phyloP scores from a whole-genome alignment of 164 flowering plant species.

The Protea cynaroides region DNA sequence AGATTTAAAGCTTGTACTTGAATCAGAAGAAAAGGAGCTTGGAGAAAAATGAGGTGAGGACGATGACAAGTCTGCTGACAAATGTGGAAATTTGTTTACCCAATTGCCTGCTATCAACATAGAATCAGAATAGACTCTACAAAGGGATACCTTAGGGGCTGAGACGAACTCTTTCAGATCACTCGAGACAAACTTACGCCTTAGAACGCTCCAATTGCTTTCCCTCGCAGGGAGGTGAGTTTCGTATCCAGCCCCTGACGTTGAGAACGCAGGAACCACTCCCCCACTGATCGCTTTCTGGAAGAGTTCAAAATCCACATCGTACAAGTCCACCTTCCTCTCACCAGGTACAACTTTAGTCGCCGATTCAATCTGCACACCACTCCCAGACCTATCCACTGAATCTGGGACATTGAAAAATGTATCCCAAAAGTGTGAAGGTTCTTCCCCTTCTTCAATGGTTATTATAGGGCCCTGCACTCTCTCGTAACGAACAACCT shows the following conservation, averaged over 20 bases:
- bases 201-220: constrained; percentile 56
- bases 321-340: constrained; percentile 44
- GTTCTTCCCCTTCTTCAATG: constrained; percentile 68
- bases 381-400: constrained; percentile 42
- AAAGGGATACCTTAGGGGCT: constrained; percentile 29
- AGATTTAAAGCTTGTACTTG: constrained; percentile 38
- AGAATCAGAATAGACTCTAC: constrained; percentile 46
- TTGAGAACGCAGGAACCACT: constrained; percentile 52
- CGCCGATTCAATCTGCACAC: constrained; percentile 16
- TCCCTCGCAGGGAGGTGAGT: constrained; percentile 64
- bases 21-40: constrained; percentile 57
- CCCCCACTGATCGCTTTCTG: constrained; percentile 55
- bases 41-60: constrained; percentile 59
- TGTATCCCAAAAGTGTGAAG: constrained; percentile 64
- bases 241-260: constrained; percentile 53
- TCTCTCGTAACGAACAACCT: constrained; percentile 78
- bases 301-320: constrained; percentile 60
- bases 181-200: constrained; percentile 52
- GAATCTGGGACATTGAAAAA: constrained; percentile 43
- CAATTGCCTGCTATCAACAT: constrained; percentile 23
- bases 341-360: constrained; percentile 29
- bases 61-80: constrained; percentile 18
- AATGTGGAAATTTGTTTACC: constrained; percentile 12
- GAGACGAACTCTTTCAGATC: constrained; percentile 53
- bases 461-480: constrained; percentile 47